These are phyloP conservation scores for Yamadazyma diddensiae DNA, from an alignment of 1,139 yeast genomes.

Conservation along the genomic window DNA sequence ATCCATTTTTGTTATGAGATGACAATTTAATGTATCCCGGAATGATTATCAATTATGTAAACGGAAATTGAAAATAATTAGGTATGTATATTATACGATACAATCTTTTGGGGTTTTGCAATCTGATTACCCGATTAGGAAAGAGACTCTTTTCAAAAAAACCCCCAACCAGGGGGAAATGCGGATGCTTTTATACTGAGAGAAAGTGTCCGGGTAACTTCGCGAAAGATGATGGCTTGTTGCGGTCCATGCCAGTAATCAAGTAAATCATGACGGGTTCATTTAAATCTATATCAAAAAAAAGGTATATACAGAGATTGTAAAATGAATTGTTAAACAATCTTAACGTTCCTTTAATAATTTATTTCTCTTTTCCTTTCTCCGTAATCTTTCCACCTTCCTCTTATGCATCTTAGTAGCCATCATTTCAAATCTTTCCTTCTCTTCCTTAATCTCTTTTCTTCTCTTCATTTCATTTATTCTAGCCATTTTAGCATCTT, in stretches of 20 bases:
- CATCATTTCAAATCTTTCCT: constrained; percentile 67
- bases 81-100: constrained; percentile 4
- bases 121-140: constrained; percentile 8
- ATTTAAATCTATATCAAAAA: no score
- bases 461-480: constrained; percentile 58
- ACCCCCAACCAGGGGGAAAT: constrained; percentile 7
- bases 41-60: no score
- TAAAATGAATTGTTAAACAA: no score
- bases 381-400: constrained; percentile 74
- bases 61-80: not conserved
- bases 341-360: constrained; percentile 63
- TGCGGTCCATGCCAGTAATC: no score
- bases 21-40: constrained; percentile 47
- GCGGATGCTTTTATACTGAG: constrained; percentile 10
- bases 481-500: constrained; percentile 46
- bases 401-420: constrained; percentile 76
- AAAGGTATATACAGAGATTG: no score
- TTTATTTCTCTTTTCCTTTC: constrained; percentile 80
- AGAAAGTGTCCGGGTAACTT: constrained; percentile 9
- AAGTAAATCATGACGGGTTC: no score
- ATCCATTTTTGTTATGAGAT: constrained; percentile 51
- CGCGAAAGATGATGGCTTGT: constrained; percentile 12
- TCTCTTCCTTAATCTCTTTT: constrained; percentile 68
- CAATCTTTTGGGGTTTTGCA: constrained; percentile 5
- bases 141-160: constrained; percentile 4